Percentiles rank a stretch among this genome's conserved stretches.
phyloP scores from a whole-genome alignment of 768 basidiomycete genomes.

The Xerocomellus dryophilus region DNA sequence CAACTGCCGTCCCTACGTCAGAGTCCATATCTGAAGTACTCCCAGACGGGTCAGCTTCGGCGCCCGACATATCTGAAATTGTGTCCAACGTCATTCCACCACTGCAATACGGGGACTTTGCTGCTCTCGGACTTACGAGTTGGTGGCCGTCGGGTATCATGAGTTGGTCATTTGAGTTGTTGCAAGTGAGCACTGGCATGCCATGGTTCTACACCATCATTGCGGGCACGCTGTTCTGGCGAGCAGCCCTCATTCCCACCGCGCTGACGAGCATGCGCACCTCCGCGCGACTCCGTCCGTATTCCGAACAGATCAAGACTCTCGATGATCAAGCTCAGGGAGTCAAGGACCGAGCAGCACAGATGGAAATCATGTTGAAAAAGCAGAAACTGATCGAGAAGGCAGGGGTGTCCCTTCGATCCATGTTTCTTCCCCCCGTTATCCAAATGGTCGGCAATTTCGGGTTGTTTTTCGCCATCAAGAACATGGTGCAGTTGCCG shows the following conservation, averaged over 20 bases:
- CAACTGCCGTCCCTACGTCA: slow-evolving; percentile 12
- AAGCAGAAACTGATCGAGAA: slow-evolving; percentile 55
- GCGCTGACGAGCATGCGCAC: slow-evolving; percentile 55
- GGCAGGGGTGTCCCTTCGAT: slow-evolving; percentile 60
- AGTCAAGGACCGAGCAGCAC: slow-evolving; percentile 37
- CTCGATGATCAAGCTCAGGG: slow-evolving; percentile 43
- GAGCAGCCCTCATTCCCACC: slow-evolving; percentile 58
- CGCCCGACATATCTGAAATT: slow-evolving; percentile 21
- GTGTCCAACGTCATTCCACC: slow-evolving; percentile 38
- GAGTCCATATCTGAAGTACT: slow-evolving; percentile 4
- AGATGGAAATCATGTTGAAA: slow-evolving; percentile 44
- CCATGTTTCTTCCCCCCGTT: slow-evolving; percentile 54
- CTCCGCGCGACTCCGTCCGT: slow-evolving; percentile 40
- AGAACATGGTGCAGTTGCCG: slow-evolving; percentile 66
- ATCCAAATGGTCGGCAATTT: slow-evolving; percentile 76
- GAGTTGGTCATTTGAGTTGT: slow-evolving; percentile 59
- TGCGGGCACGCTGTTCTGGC: slow-evolving; percentile 58
- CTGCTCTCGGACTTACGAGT: slow-evolving; percentile 57
- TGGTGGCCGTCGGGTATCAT: slow-evolving; percentile 70
- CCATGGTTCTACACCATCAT: slow-evolving; percentile 88
- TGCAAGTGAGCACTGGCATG: slow-evolving; percentile 66
- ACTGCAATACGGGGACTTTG: slow-evolving; percentile 69
- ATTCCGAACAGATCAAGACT: slow-evolving; percentile 49
- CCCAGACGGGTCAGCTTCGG: slow-evolving; percentile 4
- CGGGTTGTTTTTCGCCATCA: slow-evolving; percentile 80